Conservation (phyloP, 441 rosid genomes). For the Croton laevigatus region DNA sequence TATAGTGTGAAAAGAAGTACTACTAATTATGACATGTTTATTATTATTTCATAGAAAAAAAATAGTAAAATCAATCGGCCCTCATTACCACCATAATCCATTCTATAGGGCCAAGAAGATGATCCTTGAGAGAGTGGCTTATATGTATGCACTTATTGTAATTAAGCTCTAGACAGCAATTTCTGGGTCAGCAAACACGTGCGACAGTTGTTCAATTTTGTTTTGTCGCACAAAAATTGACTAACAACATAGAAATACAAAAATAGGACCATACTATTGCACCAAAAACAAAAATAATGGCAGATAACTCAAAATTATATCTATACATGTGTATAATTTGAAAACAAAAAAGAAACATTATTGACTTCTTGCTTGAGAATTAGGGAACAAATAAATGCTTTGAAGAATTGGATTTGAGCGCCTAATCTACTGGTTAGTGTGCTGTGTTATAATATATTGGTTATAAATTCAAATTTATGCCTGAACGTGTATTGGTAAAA, state of each 20-base stretch:
- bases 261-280: not conserved
- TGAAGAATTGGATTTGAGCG: too few relatives aligned
- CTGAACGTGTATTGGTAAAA: too few relatives aligned
- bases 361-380: not conserved
- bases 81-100: not conserved
- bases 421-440: too few relatives aligned
- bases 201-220: slow-evolving; percentile 23
- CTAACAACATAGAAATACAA: not conserved
- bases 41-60: too few relatives aligned
- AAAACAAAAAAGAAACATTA: not conserved
- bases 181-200: slow-evolving; percentile 10
- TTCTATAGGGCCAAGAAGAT: slow-evolving; percentile 3
- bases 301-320: too few relatives aligned
- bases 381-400: slow-evolving; percentile 1
- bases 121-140: not conserved
- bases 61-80: too few relatives aligned
- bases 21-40: too few relatives aligned
- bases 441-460: too few relatives aligned
- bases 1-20: too few relatives aligned
- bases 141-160: not conserved
- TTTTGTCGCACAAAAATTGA: slow-evolving; percentile 8
- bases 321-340: too few relatives aligned
- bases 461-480: too few relatives aligned
- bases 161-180: not conserved
- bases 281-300: not conserved